Conservation (phyloP, 129 eudicot species). For the Lonicera japonica region DNA sequence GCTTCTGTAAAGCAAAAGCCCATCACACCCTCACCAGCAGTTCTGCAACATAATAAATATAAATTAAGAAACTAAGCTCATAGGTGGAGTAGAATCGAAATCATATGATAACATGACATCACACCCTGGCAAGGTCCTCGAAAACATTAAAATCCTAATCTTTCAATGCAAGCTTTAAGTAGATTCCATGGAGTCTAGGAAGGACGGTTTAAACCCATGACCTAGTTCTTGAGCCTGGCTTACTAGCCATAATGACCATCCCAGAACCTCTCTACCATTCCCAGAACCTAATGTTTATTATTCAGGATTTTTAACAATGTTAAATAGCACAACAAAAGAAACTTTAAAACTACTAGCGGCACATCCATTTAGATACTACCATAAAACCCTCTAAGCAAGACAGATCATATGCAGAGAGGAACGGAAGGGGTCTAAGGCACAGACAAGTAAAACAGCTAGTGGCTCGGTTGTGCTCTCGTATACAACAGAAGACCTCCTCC, state of each 20-base stretch:
- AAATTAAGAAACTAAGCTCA: slow-evolving; percentile 38
- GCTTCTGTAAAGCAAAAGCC: slow-evolving; percentile 67
- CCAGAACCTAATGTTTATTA: slow-evolving; percentile 59
- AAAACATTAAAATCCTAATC: not conserved
- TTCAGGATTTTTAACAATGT: slow-evolving; percentile 24
- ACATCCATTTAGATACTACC: not conserved
- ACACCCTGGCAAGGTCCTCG: slow-evolving; percentile 24
- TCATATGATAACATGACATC: slow-evolving; percentile 33
- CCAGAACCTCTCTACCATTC: slow-evolving; percentile 58
- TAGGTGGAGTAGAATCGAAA: slow-evolving; percentile 47
- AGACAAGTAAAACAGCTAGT: too few relatives aligned
- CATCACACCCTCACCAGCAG: slow-evolving; percentile 63
- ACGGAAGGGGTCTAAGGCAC: too few relatives aligned
- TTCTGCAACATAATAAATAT: slow-evolving; percentile 70
- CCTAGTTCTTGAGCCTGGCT: slow-evolving; percentile 53
- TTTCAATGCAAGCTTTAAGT: slow-evolving; percentile 32
- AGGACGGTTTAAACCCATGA: slow-evolving; percentile 36
- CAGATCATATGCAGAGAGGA: too few relatives aligned
- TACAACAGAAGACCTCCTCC: too few relatives aligned
- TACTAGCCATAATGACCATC: too few relatives aligned
- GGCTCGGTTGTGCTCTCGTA: too few relatives aligned
- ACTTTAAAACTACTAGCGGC: slow-evolving; percentile 7
- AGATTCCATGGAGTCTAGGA: slow-evolving; percentile 38
- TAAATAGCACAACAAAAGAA: slow-evolving; percentile 22
- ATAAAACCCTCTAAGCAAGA: too few relatives aligned